Evolutionary conservation across 768 basidiomycete genomes (phyloP), one percentile per base, ranked within the genome.

Genomic region (Lactarius akahatsu): DNA sequence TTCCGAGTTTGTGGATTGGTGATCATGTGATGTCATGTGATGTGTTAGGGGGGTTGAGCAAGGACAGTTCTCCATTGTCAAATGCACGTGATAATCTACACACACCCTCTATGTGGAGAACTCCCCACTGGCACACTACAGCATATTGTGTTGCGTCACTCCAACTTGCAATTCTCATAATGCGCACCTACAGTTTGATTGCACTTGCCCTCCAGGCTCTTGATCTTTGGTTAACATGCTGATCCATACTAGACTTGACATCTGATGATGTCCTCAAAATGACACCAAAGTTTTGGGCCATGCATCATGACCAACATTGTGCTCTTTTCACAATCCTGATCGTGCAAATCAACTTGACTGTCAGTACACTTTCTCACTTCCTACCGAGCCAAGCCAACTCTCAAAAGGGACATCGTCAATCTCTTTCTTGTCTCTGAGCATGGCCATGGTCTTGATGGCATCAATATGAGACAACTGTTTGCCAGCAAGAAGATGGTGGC

Each of bases 381-480:
- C 71, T 83, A 30, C 75, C 76, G 57, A 76, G 68, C 50, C 80
- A 84, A 6, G 83, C 83, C 7, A 84, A 86, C 69, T n/a, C 73
- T 86, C 47, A 78, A 79, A 26, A 82, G 85, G 50, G 83, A 86
- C 26, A 81, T 80, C 16, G 79, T 83, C 57, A 47, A 60, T 1
- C 57, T 68, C n/a, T 55, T 43, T 11, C 60, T 69, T 20, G 60
- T 68, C 28, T 56, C 68, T 9, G 85, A 86, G 75, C 79, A 83
- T 10, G 85, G 83, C 1, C 86, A 87, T 65, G 86, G 85, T 16
- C 73, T 87, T 16, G 85, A 86, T 57, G 81, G 84, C 1, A 81
- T 83, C 69, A 85, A 87, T 69, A 80, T 86, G 85, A 87, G 72
- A 87, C 86, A 8, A 87, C 85, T 16, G 86, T 84, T 13, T 84